Percentiles rank a stretch among this genome's conserved stretches.
Conservation (phyloP, 2,329 filamentous ascomycete genomes). For the Fusarium protoensiforme region DNA sequence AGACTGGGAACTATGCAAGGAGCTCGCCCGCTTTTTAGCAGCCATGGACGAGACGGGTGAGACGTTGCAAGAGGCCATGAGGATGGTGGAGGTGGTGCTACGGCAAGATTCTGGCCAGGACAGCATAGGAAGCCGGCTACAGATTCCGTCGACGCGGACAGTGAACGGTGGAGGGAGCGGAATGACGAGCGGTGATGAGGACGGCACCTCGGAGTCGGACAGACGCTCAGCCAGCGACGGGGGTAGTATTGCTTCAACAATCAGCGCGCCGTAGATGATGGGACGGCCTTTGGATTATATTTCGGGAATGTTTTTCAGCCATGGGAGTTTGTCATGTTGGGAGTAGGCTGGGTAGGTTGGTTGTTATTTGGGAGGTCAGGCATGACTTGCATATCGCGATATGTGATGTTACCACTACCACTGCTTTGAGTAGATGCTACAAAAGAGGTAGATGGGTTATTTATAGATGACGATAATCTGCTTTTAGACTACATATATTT, state of each 20-base stretch:
- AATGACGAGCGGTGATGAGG: slow-evolving; percentile 47
- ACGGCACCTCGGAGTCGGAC: slow-evolving; percentile 50
- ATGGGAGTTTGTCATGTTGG: slow-evolving; percentile 23
- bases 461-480: slow-evolving; percentile 1
- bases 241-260: slow-evolving; percentile 51
- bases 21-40: slow-evolving; percentile 93
- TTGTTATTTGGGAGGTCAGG: slow-evolving; percentile 9
- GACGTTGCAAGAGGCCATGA: slow-evolving; percentile 79
- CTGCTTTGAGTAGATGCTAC: background rate
- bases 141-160: slow-evolving; percentile 45
- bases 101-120: slow-evolving; percentile 46
- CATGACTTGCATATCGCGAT: slow-evolving; percentile 1
- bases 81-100: slow-evolving; percentile 62
- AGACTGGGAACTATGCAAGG: slow-evolving; percentile 96
- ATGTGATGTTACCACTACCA: background rate
- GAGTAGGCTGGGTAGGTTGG: slow-evolving; percentile 10
- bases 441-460: slow-evolving; percentile 6
- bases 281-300: slow-evolving; percentile 8
- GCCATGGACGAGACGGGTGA: slow-evolving; percentile 89
- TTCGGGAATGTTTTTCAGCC: slow-evolving; percentile 12
- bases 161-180: slow-evolving; percentile 46
- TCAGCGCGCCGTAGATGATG: slow-evolving; percentile 39
- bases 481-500: background rate
- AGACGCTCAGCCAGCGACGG: slow-evolving; percentile 51
- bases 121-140: slow-evolving; percentile 44